Percentiles rank a stretch among this genome's conserved stretches.
phyloP scores from a whole-genome alignment of 1,284 basidiomycete genomes.

The Ceratobasidium sp. region DNA sequence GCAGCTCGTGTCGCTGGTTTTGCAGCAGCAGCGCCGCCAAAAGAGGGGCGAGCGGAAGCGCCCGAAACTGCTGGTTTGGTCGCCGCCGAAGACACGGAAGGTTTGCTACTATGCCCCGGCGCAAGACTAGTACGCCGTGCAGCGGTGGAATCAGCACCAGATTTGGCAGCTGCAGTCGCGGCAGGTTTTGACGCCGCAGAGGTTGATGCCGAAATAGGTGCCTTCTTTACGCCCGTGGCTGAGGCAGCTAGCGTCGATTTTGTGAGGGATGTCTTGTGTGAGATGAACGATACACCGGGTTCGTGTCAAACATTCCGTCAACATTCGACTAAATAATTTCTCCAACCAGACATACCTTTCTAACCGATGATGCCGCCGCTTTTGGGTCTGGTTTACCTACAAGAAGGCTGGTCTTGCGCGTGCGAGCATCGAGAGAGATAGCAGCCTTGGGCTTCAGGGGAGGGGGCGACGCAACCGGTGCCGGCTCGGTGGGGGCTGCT shows the following conservation, averaged over 20 bases:
- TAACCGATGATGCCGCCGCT: slow-evolving; percentile 10
- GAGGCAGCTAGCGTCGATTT: slow-evolving; percentile 26
- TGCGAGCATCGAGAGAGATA: slow-evolving; percentile 37
- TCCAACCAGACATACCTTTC: slow-evolving; percentile 34
- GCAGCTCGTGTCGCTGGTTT: slow-evolving; percentile 29
- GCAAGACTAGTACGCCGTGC: slow-evolving; percentile 32
- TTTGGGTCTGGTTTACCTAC: slow-evolving; percentile 43
- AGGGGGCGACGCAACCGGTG: slow-evolving; percentile 20
- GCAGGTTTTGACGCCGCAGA: slow-evolving; percentile 14
- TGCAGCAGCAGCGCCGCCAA: slow-evolving; percentile 25
- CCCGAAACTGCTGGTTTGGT: slow-evolving; percentile 9
- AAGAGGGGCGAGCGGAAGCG: slow-evolving; percentile 25
- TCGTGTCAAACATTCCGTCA: slow-evolving; percentile 23
- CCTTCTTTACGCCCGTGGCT: slow-evolving; percentile 21
- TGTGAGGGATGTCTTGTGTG: slow-evolving; percentile 21
- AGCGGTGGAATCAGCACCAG: slow-evolving; percentile 7
- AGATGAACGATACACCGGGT: slow-evolving; percentile 22
- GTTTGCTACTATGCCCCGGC: slow-evolving; percentile 34
- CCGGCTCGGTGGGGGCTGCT: background rate
- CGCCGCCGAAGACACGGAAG: slow-evolving; percentile 35
- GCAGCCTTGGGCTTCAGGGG: slow-evolving; percentile 47
- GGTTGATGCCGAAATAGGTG: slow-evolving; percentile 28
- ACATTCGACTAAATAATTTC: background rate
- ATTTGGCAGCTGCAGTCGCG: slow-evolving; percentile 1
- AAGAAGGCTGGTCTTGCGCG: slow-evolving; percentile 21